phyloP scores from a whole-genome alignment of 306 rosid genomes.

The Canavalia ensiformis region DNA sequence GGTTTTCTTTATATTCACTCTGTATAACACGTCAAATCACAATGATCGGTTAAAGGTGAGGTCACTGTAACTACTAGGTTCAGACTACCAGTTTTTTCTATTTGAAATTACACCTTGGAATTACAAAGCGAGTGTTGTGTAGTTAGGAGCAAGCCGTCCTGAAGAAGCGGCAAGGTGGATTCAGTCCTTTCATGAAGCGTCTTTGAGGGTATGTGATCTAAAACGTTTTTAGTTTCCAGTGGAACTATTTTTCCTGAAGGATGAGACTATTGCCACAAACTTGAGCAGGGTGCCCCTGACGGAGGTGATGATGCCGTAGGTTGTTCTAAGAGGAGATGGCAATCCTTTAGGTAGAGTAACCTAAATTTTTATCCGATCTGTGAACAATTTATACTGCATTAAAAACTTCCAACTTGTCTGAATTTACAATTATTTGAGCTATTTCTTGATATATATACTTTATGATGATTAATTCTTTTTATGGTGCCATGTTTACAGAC shows the following conservation, averaged over 20 bases:
- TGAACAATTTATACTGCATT: slow-evolving; percentile 19
- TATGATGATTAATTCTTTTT: slow-evolving; percentile 1
- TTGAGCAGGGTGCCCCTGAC: slow-evolving; percentile 69
- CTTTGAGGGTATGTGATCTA: slow-evolving; percentile 68
- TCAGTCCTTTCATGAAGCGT: slow-evolving; percentile 77
- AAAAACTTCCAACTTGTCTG: background rate
- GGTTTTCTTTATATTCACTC: slow-evolving; percentile 86
- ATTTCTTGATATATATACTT: slow-evolving; percentile 13
- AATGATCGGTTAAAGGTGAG: slow-evolving; percentile 88
- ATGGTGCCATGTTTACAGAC: slow-evolving; percentile 57
- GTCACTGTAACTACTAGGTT: background rate
- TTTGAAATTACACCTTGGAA: slow-evolving; percentile 34
- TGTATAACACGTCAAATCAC: slow-evolving; percentile 80
- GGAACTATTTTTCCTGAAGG: slow-evolving; percentile 44
- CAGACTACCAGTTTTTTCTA: background rate
- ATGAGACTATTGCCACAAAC: slow-evolving; percentile 40
- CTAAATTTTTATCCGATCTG: slow-evolving; percentile 1
- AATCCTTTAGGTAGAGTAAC: slow-evolving; percentile 70
- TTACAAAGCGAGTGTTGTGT: slow-evolving; percentile 42
- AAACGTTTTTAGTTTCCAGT: slow-evolving; percentile 18
- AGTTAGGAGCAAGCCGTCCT: slow-evolving; percentile 95
- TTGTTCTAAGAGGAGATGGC: slow-evolving; percentile 73
- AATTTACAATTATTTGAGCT: slow-evolving; percentile 22
- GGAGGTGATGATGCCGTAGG: slow-evolving; percentile 62
- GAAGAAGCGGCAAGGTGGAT: slow-evolving; percentile 99